Evolutionary conservation across 202 grass and related monocot species (phyloP), one percentile per base, ranked within the genome.

Genomic region (Eragrostis tef): DNA sequence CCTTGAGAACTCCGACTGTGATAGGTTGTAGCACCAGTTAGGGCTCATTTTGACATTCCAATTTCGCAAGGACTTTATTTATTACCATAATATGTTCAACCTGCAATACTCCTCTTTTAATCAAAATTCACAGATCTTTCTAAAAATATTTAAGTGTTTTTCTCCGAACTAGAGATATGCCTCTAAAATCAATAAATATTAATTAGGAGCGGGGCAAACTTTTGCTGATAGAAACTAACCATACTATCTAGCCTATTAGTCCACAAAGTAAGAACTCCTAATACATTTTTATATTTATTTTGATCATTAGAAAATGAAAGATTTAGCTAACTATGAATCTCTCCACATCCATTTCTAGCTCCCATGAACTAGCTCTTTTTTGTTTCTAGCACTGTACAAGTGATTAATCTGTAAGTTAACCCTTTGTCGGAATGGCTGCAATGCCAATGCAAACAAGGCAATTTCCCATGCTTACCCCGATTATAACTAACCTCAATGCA

Each of bases 391-490:
- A 10, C 54, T 57, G n/a, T 22, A 8, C 6, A 9, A 36, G 7
- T 39, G 31, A 66, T 31, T 65, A 31, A 77, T 31, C 56, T 14
- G n/a, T 31, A 26, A 7, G 2, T 36, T 34, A 22, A 31, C 2
- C 29, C 29, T 31, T 39, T 5, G 34, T 39, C 3, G 3, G 17
- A 1, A 78, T 41, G 46, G 11, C 22, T 26, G 10, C 17, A 29
- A 31, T 64, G 45, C 45, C 17, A 29, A 31, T 64, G 45, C 45
- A 78, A 79, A 53, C 34, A 6, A 67, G 46, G 67, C 13, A 52
- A 66, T 49, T 39, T 8, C 16, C 26, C 11, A 63, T 21, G n/a
- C 7, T 24, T n/a, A 66, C 8, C 7, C 41, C 7, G 19, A 58
- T 44, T 59, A 59, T 75, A 21, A 14, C 3, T 44, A 6, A 20